Base-by-base conservation (phyloP, 768 basidiomycete species). In the Pseudohyphozyma bogoriensis region DNA sequence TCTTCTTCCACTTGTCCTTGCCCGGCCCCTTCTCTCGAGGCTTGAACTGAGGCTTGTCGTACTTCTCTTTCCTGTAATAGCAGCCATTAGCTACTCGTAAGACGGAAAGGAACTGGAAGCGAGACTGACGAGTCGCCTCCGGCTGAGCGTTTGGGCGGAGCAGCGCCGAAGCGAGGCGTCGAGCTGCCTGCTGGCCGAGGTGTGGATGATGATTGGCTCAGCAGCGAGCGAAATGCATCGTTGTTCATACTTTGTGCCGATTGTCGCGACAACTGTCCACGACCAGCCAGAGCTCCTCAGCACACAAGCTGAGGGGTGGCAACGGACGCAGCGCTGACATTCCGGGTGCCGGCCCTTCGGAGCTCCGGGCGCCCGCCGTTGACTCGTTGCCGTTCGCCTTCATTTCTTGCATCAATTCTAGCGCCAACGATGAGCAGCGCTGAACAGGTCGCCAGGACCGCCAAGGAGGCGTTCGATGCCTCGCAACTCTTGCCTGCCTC, bases 401-500 rank as follows among this genome's bases (percentile, higher is more conserved):
- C n/a, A n/a, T n/a, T n/a, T n/a, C n/a, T n/a, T n/a, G n/a, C n/a
- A n/a, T n/a, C n/a, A 42, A 44, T n/a, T 12, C 26, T 15, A 44
- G 22, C 42, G 22, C 22, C 42, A 44, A 49, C 47, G 26, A 63
- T 52, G 54, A 47, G 37, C 4, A 47, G 44, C 37, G 76, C 77
- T n/a, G 73, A 75, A 57, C 62, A 72, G 13, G 85, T 96, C 59
- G 95, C 93, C 18, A 80, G 78, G 70, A 78, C 81, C 2, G 89
- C 91, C 28, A 88, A 37, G 72, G 71, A 74, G 11, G 88, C 93
- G 0, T 99, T 93, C 71, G 85, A 91, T 68, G 79, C 79, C 24
- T 90, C 91, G 7, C 93, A 95, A 72, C 79, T 93, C 76, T 93
- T 56, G 75, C 82, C 26, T 74, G n/a, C 85, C 1, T 68, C 77